Base-by-base conservation (phyloP, 805 yeast genomes). In the Yamadazyma akitaensis region DNA sequence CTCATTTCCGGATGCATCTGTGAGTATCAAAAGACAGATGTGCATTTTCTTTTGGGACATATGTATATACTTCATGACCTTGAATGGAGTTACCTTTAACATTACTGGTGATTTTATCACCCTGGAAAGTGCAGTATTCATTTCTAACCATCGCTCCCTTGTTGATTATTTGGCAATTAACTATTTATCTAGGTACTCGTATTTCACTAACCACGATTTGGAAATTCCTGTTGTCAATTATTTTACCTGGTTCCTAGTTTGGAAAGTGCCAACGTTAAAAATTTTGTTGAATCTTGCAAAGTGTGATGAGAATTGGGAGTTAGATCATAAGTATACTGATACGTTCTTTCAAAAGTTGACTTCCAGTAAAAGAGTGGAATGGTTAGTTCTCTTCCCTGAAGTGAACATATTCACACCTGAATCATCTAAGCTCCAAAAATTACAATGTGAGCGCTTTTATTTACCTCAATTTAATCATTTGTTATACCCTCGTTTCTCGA, bases 341-440 rank as follows among this genome's bases (percentile, higher is more conserved):
- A 44, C 60, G 43, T 58, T 71, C 19, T 76, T 79, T 49, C 60
- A 62, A 8, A 56, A 61, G 17, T 55, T 74, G 17, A 26, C 70
- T 4, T 55, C 51, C n/a, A 70, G 72, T 24, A 72, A 62, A 31
- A 59, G 54, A n/a, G 70, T 68, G 24, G 76, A 79, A 53, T 82
- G 95, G 88, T 55, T 89, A 0, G 81, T 83, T 0, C 52, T 87
- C 8, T 90, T 90, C 53, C 97, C 97, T 0, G 97, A 91, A 63
- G 96, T 87, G 4, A 86, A 85, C 56, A 78, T 85, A 7, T 77
- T 79, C 62, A 77, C 82, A 0, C 68, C 75, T 10, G 75, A 75
- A 32, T 72, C 73, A 38, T 60, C 68, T 39, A 52, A 61, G 56
- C 43, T 76, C 35, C 95, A 89, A 50, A 68, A 73, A 34, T 71